Base-by-base conservation (phyloP, 176 grass and related monocot genomes). In the Musa acuminata region DNA sequence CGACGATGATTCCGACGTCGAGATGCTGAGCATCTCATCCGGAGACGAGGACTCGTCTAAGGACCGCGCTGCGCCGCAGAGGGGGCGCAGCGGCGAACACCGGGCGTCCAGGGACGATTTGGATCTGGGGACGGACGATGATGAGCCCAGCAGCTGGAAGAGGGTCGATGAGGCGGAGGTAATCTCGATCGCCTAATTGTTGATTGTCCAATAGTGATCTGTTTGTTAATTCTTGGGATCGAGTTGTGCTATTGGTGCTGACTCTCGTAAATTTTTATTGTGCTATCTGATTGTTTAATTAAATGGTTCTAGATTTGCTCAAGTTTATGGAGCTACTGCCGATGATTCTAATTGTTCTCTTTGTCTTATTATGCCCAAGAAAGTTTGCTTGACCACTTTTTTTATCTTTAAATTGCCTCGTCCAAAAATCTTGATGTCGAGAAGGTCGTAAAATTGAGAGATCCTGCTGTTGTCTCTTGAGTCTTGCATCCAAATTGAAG, bases 71-170 rank as follows among this genome's bases (percentile, higher is more conserved):
- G 86, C 84, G 68, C 87, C 79, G 17, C 84, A 67, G 54, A 83
- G n/a, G 1, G 82, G 95, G 63, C 72, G 87, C 8, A 79, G 83
- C 0, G 87, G 65, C 49, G 80, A 84, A 11, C 83, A 86, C 29
- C 81, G 60, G 76, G 74, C 88, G 51, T 84, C 84, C 43, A 79
- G 81, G 80, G 91, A 99, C 54, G 91, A 99, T 14, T 91, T 80
- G 7, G 96, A 99, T 64, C 55, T 78, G 10, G 84, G 69, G 67
- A 77, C 68, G 69, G 96, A 99, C 52, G 96, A 87, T 62, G 91
- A 87, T 8, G 96, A 99, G 79, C 96, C 96, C 80, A 79, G 86
- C 68, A 99, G 91, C 84, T 99, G 96, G 96, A 99, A 99, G 82
- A 89, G 87, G 72, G 91, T 99, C 66, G 88, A 99, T 69, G 96